Percentiles rank a stretch among this genome's conserved stretches.
phyloP scores from a whole-genome alignment of 1,139 yeast species.

The Oligophagozyma castellii region DNA sequence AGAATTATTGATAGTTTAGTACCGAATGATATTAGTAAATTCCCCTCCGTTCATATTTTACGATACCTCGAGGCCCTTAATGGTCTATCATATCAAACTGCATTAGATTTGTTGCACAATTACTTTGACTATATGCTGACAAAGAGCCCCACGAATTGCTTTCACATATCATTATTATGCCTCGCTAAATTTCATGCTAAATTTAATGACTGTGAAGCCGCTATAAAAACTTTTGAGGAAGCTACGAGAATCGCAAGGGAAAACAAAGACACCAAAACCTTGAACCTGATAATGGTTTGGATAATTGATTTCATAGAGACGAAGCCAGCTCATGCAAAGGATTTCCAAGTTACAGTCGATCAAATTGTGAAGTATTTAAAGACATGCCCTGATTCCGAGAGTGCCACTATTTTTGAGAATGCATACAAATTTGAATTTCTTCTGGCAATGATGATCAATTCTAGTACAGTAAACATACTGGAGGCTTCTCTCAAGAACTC shows the following conservation, averaged over 20 bases:
- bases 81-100: conserved; percentile 55
- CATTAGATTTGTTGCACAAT: conserved; percentile 60
- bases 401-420: conserved; percentile 14
- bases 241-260: conserved; percentile 84
- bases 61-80: conserved; percentile 50
- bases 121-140: conserved; percentile 83
- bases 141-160: conserved; percentile 14
- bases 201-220: conserved; percentile 63
- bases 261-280: conserved; percentile 58
- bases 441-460: conserved; percentile 11
- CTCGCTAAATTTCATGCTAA: conserved; percentile 67
- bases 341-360: conserved; percentile 31
- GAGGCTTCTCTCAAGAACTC: conserved; percentile 15
- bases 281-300: conserved; percentile 74
- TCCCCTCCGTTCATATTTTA: conserved; percentile 55
- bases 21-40: conserved; percentile 35
- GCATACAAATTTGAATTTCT: conserved; percentile 20
- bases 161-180: conserved; percentile 68
- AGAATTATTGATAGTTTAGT: conserved; percentile 37
- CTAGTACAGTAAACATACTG: conserved; percentile 8
- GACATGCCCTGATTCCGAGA: conserved; percentile 11
- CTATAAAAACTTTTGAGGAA: conserved; percentile 70
- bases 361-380: conserved; percentile 55
- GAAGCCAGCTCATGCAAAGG: conserved; percentile 44
- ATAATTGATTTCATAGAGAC: conserved; percentile 55